phyloP scores from a whole-genome alignment of 345 rosid genomes.

The Brassica nigra region DNA sequence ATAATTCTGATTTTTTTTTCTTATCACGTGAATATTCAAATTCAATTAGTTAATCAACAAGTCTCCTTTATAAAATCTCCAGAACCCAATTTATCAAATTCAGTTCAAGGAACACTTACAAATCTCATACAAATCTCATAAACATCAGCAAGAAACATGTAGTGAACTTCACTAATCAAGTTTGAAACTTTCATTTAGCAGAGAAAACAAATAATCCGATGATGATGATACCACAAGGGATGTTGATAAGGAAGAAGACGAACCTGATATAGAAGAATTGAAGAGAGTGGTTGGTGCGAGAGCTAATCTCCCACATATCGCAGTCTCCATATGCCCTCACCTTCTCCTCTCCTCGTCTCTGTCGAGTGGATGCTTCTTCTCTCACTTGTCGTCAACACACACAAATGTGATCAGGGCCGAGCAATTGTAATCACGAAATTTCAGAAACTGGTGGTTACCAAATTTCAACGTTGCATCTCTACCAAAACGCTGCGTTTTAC shows the following conservation, averaged over 20 bases:
- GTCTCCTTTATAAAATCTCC: no score
- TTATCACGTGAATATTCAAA: no score
- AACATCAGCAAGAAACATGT: no score
- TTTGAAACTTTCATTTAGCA: conserved; percentile 14
- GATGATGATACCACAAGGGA: background rate
- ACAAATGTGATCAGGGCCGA: conserved; percentile 27
- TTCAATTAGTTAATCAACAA: no score
- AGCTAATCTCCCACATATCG: conserved; percentile 72
- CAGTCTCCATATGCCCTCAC: conserved; percentile 55
- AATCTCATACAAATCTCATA: no score
- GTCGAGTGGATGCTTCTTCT: conserved; percentile 23
- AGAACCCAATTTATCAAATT: no score
- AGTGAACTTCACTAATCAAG: background rate
- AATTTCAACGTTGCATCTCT: conserved; percentile 11
- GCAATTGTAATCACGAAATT: conserved; percentile 27
- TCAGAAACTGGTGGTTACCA: conserved; percentile 29
- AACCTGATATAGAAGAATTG: conserved; percentile 58
- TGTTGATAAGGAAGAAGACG: background rate
- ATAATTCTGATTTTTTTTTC: no score
- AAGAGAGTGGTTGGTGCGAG: conserved; percentile 69
- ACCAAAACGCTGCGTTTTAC: conserved; percentile 35
- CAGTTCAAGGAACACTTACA: no score
- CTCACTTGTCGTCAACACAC: background rate
- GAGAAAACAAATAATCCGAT: background rate
- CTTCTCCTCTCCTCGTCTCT: background rate